Evolutionary conservation across 2,329 filamentous ascomycete species (phyloP).

Genomic region (Dactylellina cionopaga): DNA sequence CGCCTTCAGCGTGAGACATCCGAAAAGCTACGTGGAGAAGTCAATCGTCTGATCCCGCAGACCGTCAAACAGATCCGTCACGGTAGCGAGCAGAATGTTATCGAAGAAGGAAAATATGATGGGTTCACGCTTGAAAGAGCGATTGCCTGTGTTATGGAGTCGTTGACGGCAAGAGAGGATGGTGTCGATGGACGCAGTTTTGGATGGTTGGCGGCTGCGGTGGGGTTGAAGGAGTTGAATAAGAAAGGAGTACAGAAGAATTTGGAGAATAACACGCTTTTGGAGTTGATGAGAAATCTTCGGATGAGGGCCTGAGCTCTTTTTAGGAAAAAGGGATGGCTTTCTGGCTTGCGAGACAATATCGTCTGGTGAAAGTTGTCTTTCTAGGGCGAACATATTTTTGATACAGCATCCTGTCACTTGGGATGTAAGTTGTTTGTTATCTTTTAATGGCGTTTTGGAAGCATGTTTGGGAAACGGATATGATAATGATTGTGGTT

Average conservation of each 20-base stretch:
- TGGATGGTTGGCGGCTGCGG: conserved; percentile 66
- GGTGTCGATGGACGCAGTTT: conserved; percentile 63
- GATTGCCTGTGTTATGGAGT: conserved; percentile 61
- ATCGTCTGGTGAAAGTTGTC: too few species aligned
- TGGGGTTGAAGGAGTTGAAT: conserved; percentile 66
- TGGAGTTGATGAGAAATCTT: background rate
- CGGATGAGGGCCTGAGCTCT: too few species aligned
- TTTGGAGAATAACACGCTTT: conserved; percentile 2
- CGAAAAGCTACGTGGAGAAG: conserved; percentile 62
- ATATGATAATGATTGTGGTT: too few species aligned
- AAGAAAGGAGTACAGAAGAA: conserved; percentile 54
- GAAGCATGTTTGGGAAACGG: too few species aligned
- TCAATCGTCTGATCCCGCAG: conserved; percentile 61
- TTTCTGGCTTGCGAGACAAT: too few species aligned
- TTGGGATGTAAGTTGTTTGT: too few species aligned
- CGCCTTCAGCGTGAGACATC: conserved; percentile 62
- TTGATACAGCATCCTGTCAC: too few species aligned
- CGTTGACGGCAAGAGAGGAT: conserved; percentile 57
- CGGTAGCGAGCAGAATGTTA: conserved; percentile 59
- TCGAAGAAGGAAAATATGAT: conserved; percentile 29
- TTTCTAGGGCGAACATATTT: too few species aligned
- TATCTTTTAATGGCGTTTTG: too few species aligned
- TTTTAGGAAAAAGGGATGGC: too few species aligned
- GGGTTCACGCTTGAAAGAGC: conserved; percentile 64
- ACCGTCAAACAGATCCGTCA: conserved; percentile 63